Evolutionary conservation across 768 basidiomycete species (phyloP).

Genomic region (Rhizopogon vulgaris): DNA sequence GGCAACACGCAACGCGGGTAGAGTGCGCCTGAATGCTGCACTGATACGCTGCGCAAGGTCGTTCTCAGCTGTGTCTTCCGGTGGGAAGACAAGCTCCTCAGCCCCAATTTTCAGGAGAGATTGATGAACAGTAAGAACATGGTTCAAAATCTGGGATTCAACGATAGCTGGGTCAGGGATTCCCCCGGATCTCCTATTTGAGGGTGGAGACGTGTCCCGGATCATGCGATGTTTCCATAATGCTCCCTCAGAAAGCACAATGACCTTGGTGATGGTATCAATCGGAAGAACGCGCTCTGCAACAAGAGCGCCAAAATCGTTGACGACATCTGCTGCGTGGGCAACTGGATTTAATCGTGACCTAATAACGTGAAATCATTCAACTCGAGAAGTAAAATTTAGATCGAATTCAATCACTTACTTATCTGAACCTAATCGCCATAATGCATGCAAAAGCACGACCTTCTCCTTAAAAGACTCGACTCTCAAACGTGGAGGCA

Average conservation of each 20-base stretch:
- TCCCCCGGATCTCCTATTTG: constrained; percentile 19
- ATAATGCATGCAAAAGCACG: constrained; percentile 72
- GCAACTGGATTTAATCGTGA: constrained; percentile 41
- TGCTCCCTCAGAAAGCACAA: constrained; percentile 72
- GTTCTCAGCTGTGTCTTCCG: constrained; percentile 46
- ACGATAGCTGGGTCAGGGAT: constrained; percentile 29
- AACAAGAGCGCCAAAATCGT: constrained; percentile 56
- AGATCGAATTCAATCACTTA: constrained; percentile 27
- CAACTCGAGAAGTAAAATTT: not conserved
- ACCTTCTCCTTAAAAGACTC: constrained; percentile 68
- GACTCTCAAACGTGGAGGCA: constrained; percentile 46
- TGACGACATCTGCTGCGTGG: constrained; percentile 42
- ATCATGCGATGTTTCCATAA: constrained; percentile 82
- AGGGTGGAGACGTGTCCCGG: constrained; percentile 37
- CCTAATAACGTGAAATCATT: constrained; percentile 6
- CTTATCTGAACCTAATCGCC: constrained; percentile 53
- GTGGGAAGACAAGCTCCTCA: constrained; percentile 50
- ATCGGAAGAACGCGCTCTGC: constrained; percentile 64
- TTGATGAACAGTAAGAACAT: constrained; percentile 61
- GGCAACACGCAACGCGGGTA: constrained; percentile 82
- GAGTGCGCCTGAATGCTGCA: constrained; percentile 75
- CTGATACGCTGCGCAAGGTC: constrained; percentile 80
- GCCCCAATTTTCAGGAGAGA: constrained; percentile 61
- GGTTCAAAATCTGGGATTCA: constrained; percentile 62
- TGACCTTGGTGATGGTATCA: constrained; percentile 69